A percentile compares a stretch with the other conserved stretches of the same genome.
phyloP scores from a whole-genome alignment of 495 filamentous ascomycete genomes.

The Tricharina praecox region DNA sequence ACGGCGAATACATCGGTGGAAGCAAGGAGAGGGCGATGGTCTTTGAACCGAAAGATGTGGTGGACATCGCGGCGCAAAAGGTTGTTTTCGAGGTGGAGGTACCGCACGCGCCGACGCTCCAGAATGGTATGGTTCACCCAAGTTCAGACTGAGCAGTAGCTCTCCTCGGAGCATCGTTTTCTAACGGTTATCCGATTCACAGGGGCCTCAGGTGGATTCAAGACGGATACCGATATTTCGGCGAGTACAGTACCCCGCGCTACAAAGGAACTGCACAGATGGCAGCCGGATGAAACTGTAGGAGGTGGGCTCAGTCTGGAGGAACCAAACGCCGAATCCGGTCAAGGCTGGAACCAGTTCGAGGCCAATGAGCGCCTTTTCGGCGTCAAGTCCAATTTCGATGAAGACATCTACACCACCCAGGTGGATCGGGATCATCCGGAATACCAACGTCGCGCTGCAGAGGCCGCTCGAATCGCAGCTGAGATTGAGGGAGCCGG shows the following conservation, averaged over 20 bases:
- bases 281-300: slow-evolving; percentile 52
- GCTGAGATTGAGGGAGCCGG: slow-evolving; percentile 60
- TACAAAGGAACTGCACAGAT: slow-evolving; percentile 63
- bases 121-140: slow-evolving; percentile 46
- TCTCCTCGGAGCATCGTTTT: slow-evolving; percentile 5
- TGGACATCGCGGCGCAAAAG: slow-evolving; percentile 45
- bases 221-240: slow-evolving; percentile 80
- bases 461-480: slow-evolving; percentile 64
- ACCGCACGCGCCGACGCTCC: slow-evolving; percentile 30
- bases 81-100: slow-evolving; percentile 18
- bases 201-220: slow-evolving; percentile 41
- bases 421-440: slow-evolving; percentile 68
- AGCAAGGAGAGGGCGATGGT: slow-evolving; percentile 54
- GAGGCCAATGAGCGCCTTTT: slow-evolving; percentile 74
- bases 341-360: slow-evolving; percentile 78
- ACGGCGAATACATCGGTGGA: slow-evolving; percentile 40
- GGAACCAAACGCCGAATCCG: slow-evolving; percentile 26
- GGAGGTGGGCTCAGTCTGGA: slow-evolving; percentile 39
- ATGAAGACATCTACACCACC: slow-evolving; percentile 91
- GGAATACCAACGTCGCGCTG: slow-evolving; percentile 55
- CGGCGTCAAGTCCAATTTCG: slow-evolving; percentile 70
- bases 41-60: slow-evolving; percentile 63
- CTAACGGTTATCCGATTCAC: slow-evolving; percentile 8
- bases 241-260: slow-evolving; percentile 50
- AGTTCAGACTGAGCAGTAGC: slow-evolving; percentile 4